Base-by-base conservation (phyloP, 2,329 filamentous ascomycete genomes). In the Ascochyta pisi region DNA sequence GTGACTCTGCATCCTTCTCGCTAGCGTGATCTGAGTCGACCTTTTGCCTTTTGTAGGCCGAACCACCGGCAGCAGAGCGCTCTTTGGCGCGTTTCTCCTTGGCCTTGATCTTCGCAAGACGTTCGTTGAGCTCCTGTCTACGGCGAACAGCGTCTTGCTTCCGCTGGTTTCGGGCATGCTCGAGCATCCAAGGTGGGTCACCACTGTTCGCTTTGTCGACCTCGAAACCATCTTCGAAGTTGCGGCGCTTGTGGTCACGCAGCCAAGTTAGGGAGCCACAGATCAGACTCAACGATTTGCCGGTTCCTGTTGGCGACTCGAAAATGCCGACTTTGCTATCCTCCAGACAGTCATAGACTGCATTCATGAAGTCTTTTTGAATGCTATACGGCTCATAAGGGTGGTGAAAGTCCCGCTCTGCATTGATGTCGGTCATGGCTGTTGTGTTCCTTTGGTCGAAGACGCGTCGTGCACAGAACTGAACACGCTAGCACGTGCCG, bases 231-330 rank as follows among this genome's bases (percentile, higher is more conserved):
- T 82, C 74, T 80, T 89, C 75, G 80, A 89, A 76, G 58, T 73
- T 64, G 68, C 80, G 73, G 76, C 86, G 80, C 73, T 96, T 94
- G 76, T 93, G 85, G 53, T 91, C 85, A 43, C 93, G 88, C n/a
- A 97, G 81, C 93, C 93, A 97, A 3, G 92, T 96, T 67, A 97
- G 76, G 6, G 92, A 88, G 37, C 89, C 90, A 71, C 93, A 97
- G 60, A 97, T 95, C 26, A 97, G 82, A 62, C 93, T 96, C 40
- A 97, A 77, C 1, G 93, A 96, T 83, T 97, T 97, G 40, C 93
- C 93, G 82, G 86, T 89, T 74, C 93, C 93, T 38, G 93, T 97
- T n/a, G 93, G 93, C 41, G 91, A 96, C 72, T 97, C 93, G 41
- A 97, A 88, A 39, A 97, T 92, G 27, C 91, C 93, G 42, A 96